Conservation (phyloP, 495 filamentous ascomycete species). For the Podospora didyma region DNA sequence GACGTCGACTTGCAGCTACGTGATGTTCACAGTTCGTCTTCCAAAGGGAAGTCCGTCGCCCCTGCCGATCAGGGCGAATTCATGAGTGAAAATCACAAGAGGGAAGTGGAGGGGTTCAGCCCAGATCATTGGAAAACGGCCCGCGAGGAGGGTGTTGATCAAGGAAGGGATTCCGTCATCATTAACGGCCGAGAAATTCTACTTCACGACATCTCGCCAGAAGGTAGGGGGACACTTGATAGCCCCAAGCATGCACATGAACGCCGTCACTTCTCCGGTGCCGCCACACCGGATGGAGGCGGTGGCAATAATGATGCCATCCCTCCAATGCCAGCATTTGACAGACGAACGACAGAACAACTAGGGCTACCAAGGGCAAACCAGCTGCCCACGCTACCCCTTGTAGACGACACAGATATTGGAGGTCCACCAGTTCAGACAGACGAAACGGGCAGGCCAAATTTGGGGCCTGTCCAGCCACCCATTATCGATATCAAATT, state of each 20-base stretch:
- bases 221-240: constrained; percentile 56
- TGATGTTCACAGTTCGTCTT: constrained; percentile 55
- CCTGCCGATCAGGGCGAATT: constrained; percentile 16
- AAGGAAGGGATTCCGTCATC: constrained; percentile 65
- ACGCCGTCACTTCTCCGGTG: constrained; percentile 14
- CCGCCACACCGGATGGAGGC: constrained; percentile 13
- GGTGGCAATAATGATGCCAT: constrained; percentile 38
- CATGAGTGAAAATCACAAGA: constrained; percentile 58
- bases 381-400: constrained; percentile 61
- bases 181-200: constrained; percentile 63
- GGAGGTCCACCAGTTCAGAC: constrained; percentile 58
- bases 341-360: constrained; percentile 47
- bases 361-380: constrained; percentile 59
- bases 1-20: constrained; percentile 63
- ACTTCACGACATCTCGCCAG: constrained; percentile 50
- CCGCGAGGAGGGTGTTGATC: constrained; percentile 49
- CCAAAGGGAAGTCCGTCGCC: constrained; percentile 37
- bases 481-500: constrained; percentile 63
- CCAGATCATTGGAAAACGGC: constrained; percentile 62
- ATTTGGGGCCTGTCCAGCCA: constrained; percentile 43
- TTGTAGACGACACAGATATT: constrained; percentile 74
- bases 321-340: constrained; percentile 47
- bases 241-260: constrained; percentile 40
- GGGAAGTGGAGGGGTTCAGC: constrained; percentile 76
- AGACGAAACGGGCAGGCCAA: constrained; percentile 32